These are phyloP conservation scores for Fusarium chlamydosporum DNA, from an alignment of 2,329 filamentous ascomycete genomes.

Conservation along the genomic window DNA sequence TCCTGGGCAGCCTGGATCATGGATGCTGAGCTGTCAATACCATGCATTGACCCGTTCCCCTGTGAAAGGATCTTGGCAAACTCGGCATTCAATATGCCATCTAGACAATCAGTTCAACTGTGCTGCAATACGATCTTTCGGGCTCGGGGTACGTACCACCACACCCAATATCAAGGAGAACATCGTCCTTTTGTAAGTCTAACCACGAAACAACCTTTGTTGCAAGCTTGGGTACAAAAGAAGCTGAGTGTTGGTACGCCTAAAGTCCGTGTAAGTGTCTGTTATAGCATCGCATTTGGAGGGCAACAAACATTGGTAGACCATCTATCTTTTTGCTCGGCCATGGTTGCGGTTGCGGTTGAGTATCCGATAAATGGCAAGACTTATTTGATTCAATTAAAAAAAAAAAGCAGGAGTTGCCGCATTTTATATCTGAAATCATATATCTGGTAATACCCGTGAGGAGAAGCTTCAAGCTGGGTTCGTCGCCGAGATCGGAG, in stretches of 20 bases:
- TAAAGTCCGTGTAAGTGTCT: slow-evolving; percentile 51
- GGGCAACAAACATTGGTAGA: slow-evolving; percentile 44
- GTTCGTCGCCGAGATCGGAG: slow-evolving; percentile 48
- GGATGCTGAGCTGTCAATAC: slow-evolving; percentile 69
- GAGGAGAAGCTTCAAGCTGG: slow-evolving; percentile 37
- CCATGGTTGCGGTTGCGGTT: slow-evolving; percentile 33
- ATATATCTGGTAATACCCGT: slow-evolving; percentile 5
- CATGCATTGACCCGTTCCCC: slow-evolving; percentile 66
- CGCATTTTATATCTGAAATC: slow-evolving; percentile 36
- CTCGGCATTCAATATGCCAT: slow-evolving; percentile 71
- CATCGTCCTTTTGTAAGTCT: slow-evolving; percentile 69
- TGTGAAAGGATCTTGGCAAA: slow-evolving; percentile 63
- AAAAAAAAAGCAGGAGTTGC: not conserved
- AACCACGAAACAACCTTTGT: slow-evolving; percentile 71
- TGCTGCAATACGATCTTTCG: not conserved
- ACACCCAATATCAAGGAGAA: slow-evolving; percentile 74
- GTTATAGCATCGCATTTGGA: not conserved
- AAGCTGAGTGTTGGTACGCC: slow-evolving; percentile 72
- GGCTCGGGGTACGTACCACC: slow-evolving; percentile 62
- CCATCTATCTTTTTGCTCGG: slow-evolving; percentile 50
- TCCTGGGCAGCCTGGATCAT: slow-evolving; percentile 70
- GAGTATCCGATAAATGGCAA: not conserved
- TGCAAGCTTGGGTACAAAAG: slow-evolving; percentile 74
- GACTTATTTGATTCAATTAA: not conserved
- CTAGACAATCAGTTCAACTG: slow-evolving; percentile 52